Base-by-base conservation (phyloP, 202 grass and related monocot genomes). In the Alloteropsis angusta region DNA sequence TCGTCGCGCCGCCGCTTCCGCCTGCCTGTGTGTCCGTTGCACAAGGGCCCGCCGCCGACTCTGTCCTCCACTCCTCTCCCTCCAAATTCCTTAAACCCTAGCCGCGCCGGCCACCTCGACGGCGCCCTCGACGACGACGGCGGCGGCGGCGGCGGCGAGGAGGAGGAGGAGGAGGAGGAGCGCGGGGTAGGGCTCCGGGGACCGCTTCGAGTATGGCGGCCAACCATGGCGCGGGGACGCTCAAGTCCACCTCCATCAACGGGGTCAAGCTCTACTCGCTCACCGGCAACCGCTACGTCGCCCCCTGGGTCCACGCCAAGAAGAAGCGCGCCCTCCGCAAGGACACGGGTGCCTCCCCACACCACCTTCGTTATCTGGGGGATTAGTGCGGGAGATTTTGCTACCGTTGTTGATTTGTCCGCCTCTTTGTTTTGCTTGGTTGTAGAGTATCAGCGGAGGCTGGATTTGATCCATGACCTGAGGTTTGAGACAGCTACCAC, bases 221-320 rank as follows among this genome's bases (percentile, higher is more conserved):
- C 6, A 81, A 6, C 39, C 56, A 43, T 15, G 82, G 70, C 17
- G 65, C 69, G 5, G 91, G 83, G 57, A 88, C 76, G 52, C 90
- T 93, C 65, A 92, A 82, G 85, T 88, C 91, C n/a, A 90, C 95
- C 75, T 90, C 95, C 80, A 94, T 94, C 84, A 94, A 98, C 68
- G 95, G 95, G 30, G 85, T 98, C 69, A 98, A 94, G 85, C 81
- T 87, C 28, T 97, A 97, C 68, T 87, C 87, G 45, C 38, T 97
- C 60, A 86, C 77, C 41, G 82, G 91, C 74, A 86, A 86, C 55
- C 87, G 85, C 72, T 92, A 84, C 14, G 78, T 80, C 30, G 73
- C 91, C 38, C 78, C 72, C 15, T 86, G 86, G 87, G 81, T 97
- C 53, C 44, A 78, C 67, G 88, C 89, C 12, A 97, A 92, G 92